Evolutionary conservation across 176 grass and related monocot species (phyloP).

Genomic region (Ensete ventricosum): DNA sequence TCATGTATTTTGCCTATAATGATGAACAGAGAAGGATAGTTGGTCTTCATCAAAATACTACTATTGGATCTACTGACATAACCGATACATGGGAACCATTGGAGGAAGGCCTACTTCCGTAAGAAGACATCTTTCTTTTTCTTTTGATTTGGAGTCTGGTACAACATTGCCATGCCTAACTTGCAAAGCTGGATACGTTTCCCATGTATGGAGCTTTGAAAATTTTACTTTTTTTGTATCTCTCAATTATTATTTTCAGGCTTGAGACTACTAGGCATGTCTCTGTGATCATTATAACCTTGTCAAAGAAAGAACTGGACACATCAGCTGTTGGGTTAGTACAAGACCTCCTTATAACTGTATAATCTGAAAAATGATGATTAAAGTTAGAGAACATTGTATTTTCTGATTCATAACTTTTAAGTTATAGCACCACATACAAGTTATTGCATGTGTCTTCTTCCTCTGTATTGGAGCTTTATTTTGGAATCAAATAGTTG

Average conservation of each 20-base stretch:
- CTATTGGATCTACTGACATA: slow-evolving; percentile 86
- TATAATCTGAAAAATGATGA: neutral
- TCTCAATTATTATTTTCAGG: slow-evolving; percentile 23
- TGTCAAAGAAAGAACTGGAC: slow-evolving; percentile 87
- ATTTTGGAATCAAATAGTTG: neutral
- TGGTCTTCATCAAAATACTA: slow-evolving; percentile 84
- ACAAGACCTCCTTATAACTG: neutral
- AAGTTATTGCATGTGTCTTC: neutral
- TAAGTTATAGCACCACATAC: neutral
- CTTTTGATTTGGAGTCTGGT: slow-evolving; percentile 1
- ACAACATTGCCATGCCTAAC: neutral
- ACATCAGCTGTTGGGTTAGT: slow-evolving; percentile 61
- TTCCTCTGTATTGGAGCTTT: too few relatives aligned
- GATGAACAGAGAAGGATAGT: slow-evolving; percentile 77
- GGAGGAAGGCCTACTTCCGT: slow-evolving; percentile 98
- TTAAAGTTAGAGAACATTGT: neutral
- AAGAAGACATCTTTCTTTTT: slow-evolving; percentile 26
- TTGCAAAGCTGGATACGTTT: neutral
- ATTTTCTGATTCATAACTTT: neutral
- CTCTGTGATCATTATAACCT: slow-evolving; percentile 75
- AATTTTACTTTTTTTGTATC: too few relatives aligned
- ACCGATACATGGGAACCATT: slow-evolving; percentile 97
- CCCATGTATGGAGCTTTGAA: too few relatives aligned
- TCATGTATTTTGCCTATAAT: neutral
- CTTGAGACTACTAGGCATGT: slow-evolving; percentile 97